Conservation (phyloP, 1,139 yeast genomes). For the Candida sp. region DNA sequence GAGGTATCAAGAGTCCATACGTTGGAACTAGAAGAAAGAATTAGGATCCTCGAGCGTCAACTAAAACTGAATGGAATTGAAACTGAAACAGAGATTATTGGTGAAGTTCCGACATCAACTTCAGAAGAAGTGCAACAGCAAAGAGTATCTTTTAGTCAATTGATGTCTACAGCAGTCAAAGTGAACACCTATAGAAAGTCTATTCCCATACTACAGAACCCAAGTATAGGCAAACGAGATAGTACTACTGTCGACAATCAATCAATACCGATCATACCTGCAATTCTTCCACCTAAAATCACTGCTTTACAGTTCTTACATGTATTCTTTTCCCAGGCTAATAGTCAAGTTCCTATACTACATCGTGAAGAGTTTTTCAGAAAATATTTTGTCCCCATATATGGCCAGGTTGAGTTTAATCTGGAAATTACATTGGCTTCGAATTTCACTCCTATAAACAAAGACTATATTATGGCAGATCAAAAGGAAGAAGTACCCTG, state of each 20-base stretch:
- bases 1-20: conserved; percentile 83
- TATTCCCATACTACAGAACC: conserved; percentile 7
- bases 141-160: conserved; percentile 64
- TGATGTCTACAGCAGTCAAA: conserved; percentile 74
- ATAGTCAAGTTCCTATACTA: conserved; percentile 75
- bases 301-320: conserved; percentile 69
- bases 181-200: conserved; percentile 25
- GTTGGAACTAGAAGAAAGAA: conserved; percentile 64
- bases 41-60: conserved; percentile 51
- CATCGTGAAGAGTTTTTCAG: conserved; percentile 76
- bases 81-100: neutral
- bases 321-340: conserved; percentile 73
- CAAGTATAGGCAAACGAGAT: conserved; percentile 4
- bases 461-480: conserved; percentile 8
- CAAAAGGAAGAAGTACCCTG: conserved; percentile 25
- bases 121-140: conserved; percentile 4
- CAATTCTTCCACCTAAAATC: conserved; percentile 64
- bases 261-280: conserved; percentile 28
- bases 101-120: neutral
- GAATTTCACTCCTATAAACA: conserved; percentile 50
- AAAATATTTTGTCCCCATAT: conserved; percentile 69
- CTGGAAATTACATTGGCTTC: conserved; percentile 55
- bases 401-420: conserved; percentile 57
- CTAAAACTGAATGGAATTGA: conserved; percentile 37
- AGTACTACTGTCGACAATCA: conserved; percentile 1